Evolutionary conservation across 208 protist genomes (phyloP).

Genomic region (Perkinsela sp.): DNA sequence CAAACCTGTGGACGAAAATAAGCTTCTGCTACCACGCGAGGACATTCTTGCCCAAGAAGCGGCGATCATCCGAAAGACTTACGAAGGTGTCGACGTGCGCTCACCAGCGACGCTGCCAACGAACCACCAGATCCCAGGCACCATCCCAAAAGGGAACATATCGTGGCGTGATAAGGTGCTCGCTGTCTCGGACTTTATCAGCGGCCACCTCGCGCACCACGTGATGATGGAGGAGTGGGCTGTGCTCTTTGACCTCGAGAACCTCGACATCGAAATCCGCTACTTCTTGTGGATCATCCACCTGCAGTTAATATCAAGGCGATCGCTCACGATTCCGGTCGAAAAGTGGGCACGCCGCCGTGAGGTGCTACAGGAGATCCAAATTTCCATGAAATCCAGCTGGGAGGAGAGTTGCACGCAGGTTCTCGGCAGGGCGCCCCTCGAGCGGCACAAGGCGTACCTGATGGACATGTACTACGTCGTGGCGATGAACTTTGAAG

Average conservation of each 20-base stretch:
- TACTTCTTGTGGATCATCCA: slow-evolving; percentile 63
- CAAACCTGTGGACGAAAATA: not conserved
- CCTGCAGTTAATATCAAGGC: slow-evolving; percentile 41
- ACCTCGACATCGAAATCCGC: slow-evolving; percentile 54
- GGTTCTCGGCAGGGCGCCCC: slow-evolving; percentile 45
- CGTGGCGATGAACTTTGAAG: slow-evolving; percentile 54
- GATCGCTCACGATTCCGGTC: slow-evolving; percentile 44
- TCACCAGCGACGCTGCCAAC: not conserved
- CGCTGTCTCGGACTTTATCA: slow-evolving; percentile 52
- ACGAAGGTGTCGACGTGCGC: not conserved
- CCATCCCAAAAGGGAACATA: slow-evolving; percentile 6
- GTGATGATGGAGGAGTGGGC: slow-evolving; percentile 45
- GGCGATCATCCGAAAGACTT: not conserved
- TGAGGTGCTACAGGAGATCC: slow-evolving; percentile 52
- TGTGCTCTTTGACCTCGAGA: slow-evolving; percentile 45
- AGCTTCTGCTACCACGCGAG: not conserved
- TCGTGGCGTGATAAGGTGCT: slow-evolving; percentile 40
- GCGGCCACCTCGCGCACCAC: slow-evolving; percentile 53
- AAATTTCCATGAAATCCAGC: slow-evolving; percentile 51
- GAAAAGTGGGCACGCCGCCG: slow-evolving; percentile 45
- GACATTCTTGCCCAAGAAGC: not conserved
- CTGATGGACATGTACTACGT: slow-evolving; percentile 69
- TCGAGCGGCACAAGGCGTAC: slow-evolving; percentile 52
- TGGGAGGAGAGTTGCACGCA: slow-evolving; percentile 45
- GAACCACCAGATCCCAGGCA: not conserved